phyloP scores from a whole-genome alignment of 805 yeast species.

The Teunomyces lycoperdinae region DNA sequence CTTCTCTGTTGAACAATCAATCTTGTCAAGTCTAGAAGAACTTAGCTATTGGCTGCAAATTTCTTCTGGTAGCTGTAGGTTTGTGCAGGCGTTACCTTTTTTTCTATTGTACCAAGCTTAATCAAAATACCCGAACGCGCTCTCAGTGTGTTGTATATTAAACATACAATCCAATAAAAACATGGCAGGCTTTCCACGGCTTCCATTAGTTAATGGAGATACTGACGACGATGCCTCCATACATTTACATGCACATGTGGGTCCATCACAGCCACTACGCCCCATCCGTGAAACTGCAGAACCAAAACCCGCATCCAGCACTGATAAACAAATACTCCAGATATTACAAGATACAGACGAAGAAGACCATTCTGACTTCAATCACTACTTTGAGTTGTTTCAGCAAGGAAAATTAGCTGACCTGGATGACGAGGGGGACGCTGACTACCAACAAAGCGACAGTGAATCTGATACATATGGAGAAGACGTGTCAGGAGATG shows the following conservation, averaged over 20 bases:
- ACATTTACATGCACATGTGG: constrained; percentile 35
- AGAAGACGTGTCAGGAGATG: constrained; percentile 12
- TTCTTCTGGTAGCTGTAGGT: no score
- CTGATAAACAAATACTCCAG: constrained; percentile 2
- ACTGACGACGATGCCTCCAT: constrained; percentile 44
- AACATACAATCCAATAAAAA: not conserved
- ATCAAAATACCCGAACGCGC: not conserved
- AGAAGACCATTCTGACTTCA: constrained; percentile 7
- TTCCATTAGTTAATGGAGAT: constrained; percentile 38
- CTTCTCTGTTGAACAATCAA: no score
- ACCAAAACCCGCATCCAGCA: not conserved
- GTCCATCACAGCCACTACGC: constrained; percentile 36
- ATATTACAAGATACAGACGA: constrained; percentile 17
- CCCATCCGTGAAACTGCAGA: not conserved
- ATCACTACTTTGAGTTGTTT: constrained; percentile 9
- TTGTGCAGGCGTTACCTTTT: no score
- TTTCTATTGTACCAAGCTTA: no score
- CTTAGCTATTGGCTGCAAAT: not conserved
- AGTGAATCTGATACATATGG: constrained; percentile 9
- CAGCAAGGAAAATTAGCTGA: constrained; percentile 7
- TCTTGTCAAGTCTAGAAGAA: no score
- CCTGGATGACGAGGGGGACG: constrained; percentile 4
- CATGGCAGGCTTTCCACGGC: constrained; percentile 27
- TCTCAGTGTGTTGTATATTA: not conserved
- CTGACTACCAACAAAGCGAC: constrained; percentile 5